phyloP scores from a whole-genome alignment of 306 rosid genomes.

The Cucumis melo region DNA sequence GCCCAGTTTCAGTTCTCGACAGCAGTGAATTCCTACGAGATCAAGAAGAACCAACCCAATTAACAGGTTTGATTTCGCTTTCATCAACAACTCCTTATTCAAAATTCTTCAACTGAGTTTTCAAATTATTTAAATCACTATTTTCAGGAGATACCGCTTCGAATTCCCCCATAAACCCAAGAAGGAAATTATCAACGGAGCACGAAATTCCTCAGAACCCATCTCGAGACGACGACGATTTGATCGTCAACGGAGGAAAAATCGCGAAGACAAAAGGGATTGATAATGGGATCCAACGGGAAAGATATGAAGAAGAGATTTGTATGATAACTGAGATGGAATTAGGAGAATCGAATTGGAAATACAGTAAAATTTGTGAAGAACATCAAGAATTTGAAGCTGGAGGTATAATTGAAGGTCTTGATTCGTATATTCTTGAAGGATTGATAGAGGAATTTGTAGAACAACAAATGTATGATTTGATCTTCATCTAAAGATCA shows the following conservation, averaged over 20 bases:
- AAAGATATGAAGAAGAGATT: slow-evolving; percentile 30
- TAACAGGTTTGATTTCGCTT: slow-evolving; percentile 41
- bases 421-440: slow-evolving; percentile 36
- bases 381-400: slow-evolving; percentile 22
- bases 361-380: slow-evolving; percentile 2
- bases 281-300: slow-evolving; percentile 9
- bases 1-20: slow-evolving; percentile 83
- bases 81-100: neutral
- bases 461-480: slow-evolving; percentile 31
- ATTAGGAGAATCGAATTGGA: slow-evolving; percentile 27
- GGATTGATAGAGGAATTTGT: slow-evolving; percentile 50
- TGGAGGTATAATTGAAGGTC: slow-evolving; percentile 32
- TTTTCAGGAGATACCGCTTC: slow-evolving; percentile 22
- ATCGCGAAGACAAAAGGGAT: slow-evolving; percentile 21
- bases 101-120: neutral
- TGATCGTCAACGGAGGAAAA: slow-evolving; percentile 26
- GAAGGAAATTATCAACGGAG: slow-evolving; percentile 50
- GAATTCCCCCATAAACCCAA: slow-evolving; percentile 16
- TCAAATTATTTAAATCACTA: neutral
- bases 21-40: slow-evolving; percentile 24
- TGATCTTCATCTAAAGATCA: neutral
- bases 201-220: slow-evolving; percentile 24
- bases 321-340: slow-evolving; percentile 42
- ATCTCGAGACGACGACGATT: slow-evolving; percentile 20
- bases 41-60: slow-evolving; percentile 12